phyloP scores from a whole-genome alignment of 164 flowering plant genomes.

The Santalum album region DNA sequence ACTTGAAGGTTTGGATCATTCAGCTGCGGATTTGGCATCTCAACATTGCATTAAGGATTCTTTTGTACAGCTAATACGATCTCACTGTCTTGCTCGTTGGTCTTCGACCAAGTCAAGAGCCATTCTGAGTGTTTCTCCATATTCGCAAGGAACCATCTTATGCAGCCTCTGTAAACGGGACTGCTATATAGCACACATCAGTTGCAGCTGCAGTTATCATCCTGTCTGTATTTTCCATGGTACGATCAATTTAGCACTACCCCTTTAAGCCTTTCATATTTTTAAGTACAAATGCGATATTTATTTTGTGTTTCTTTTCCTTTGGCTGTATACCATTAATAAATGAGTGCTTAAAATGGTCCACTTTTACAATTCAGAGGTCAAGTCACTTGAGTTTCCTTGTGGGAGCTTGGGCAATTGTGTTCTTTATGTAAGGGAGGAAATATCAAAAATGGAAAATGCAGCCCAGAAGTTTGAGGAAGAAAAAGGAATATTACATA shows the following conservation, averaged over 20 bases:
- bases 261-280: not conserved
- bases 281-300: no score
- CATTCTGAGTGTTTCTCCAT: not conserved
- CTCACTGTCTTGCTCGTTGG: constrained; percentile 6
- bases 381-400: not conserved
- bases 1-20: not conserved
- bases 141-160: constrained; percentile 3
- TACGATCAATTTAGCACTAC: not conserved
- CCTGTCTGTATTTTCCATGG: constrained; percentile 12
- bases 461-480: constrained; percentile 4
- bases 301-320: not conserved
- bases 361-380: not conserved
- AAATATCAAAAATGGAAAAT: not conserved
- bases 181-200: constrained; percentile 9
- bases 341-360: no score
- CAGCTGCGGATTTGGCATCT: not conserved
- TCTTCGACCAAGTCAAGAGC: not conserved
- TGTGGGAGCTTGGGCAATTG: constrained; percentile 1
- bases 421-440: constrained; percentile 5
- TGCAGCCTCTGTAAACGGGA: constrained; percentile 18
- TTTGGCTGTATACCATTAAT: no score
- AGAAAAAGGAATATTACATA: not conserved
- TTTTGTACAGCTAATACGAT: constrained; percentile 9
- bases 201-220: not conserved
- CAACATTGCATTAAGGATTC: constrained; percentile 5